Evolutionary conservation across 2,329 filamentous ascomycete genomes (phyloP), one percentile per base, ranked within the genome.

Genomic region (Harringtonia lauricola): DNA sequence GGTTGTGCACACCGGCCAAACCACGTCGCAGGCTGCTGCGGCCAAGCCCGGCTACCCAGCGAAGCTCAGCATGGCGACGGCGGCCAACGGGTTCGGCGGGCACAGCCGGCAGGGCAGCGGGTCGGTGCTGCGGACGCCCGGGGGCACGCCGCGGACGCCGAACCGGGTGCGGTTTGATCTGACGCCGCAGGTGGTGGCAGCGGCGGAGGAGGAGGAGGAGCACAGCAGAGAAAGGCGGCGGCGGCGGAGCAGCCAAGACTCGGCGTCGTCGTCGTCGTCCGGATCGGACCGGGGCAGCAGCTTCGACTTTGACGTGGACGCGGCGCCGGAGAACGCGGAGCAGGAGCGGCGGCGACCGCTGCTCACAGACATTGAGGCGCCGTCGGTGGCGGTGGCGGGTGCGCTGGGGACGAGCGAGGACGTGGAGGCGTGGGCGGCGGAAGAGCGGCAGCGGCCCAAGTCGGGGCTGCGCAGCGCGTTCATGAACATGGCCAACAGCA

Each of bases 401-500:
- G 31, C 3, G n/a, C n/a, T n/a, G n/a, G n/a, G 4, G 31, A 5
- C 10, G n/a, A 10, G 13, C 30, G n/a, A 10, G 24, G 48, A 64
- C 36, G 61, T 68, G 22, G 60, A 68, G 42, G 47, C 18, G 26
- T 71, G 69, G 63, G 71, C 70, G 6, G 70, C 73, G 53, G 64
- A 67, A 29, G 75, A 81, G 58, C 68, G 71, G 44, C 56, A 57
- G 34, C 74, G 89, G 45, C 88, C 90, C 38, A 90, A 90, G 65
- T 94, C 86, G 46, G 83, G 84, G 6, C 73, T 96, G 65, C 72
- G 76, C 49, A 86, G 83, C 59, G 90, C 92, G 3, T 96, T 98
- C 54, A 95, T 96, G 88, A 98, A 98, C 65, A 98, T 98, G 92
- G 90, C 92, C 50, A 98, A 98, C 67, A 94, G 86, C 55, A 98